These are phyloP conservation scores for Polyrhizophydium stewartii DNA, from an alignment of 371 early-diverging fungal species.

Conservation along the genomic window DNA sequence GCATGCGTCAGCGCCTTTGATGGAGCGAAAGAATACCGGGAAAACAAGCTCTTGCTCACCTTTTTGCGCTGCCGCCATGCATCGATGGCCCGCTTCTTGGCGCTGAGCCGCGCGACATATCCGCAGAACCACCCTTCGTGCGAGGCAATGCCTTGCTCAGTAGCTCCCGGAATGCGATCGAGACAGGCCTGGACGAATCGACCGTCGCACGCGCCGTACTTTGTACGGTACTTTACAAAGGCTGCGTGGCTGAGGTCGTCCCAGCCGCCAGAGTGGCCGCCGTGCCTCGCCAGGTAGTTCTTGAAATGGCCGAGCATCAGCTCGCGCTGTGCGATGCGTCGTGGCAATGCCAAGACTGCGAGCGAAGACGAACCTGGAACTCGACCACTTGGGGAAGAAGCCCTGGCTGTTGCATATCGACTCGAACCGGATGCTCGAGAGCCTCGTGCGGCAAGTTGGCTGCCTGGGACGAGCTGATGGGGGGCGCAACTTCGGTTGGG, in stretches of 20 bases:
- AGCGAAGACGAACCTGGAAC: slow-evolving; percentile 5
- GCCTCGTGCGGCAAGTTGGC: too few species aligned
- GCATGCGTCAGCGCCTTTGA: background rate
- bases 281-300: slow-evolving; percentile 20
- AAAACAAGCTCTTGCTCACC: slow-evolving; percentile 1
- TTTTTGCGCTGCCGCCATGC: slow-evolving; percentile 17
- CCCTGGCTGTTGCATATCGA: background rate
- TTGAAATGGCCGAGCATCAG: background rate
- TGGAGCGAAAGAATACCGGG: background rate
- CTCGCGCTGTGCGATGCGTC: background rate
- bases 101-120: slow-evolving; percentile 9
- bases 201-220: slow-evolving; percentile 18
- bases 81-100: slow-evolving; percentile 20
- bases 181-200: slow-evolving; percentile 12
- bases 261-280: slow-evolving; percentile 29
- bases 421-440: background rate
- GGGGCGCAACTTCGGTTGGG: background rate
- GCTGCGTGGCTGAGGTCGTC: slow-evolving; percentile 26
- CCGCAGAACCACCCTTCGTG: slow-evolving; percentile 22
- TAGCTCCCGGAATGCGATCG: slow-evolving; percentile 17
- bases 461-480: too few species aligned
- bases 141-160: slow-evolving; percentile 4
- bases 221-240: slow-evolving; percentile 19
- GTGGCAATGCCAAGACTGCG: background rate
- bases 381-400: background rate